Evolutionary conservation across 768 basidiomycete species (phyloP), one percentile per base, ranked within the genome.

Genomic region (Tricholoma bakamatsutake): DNA sequence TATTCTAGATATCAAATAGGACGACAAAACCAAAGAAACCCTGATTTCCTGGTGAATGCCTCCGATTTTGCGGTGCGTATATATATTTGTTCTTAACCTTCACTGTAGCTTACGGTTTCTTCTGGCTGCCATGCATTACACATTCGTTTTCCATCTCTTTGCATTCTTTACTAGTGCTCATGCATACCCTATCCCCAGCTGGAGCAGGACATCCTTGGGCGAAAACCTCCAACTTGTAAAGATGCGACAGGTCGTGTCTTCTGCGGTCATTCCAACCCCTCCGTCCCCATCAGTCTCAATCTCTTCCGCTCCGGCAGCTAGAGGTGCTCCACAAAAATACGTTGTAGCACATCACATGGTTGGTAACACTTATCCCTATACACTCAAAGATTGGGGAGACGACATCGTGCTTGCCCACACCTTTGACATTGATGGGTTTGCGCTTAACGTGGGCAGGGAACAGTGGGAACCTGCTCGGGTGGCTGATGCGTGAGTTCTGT

Each of bases 311-410:
- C 51, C 58, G 17, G 31, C 52, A 31, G 47, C 60, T 17, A 53
- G 52, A 30, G 53, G 46, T 31, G 62, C 64, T 40, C 58, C 61
- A 57, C 30, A 77, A 83, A 48, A 48, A 75, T 75, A 74, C 63
- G 81, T 84, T 17, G 73, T 83, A 1, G 78, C 80, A 7, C 83
- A 85, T 60, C 76, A 79, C 59, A 84, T 85, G 74, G 76, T 87
- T 30, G 87, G 87, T 33, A 88, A 88, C 60, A 76, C 83, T 3
- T 85, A 81, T 67, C 79, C 83, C 2, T 88, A 86, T 66, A 80
- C 67, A 6, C 54, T 71, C 13, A 61, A 73, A 55, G 76, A 79
- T 53, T 80, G 78, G 77, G 56, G 57, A 66, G 67, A 78, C 50
- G 79, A 88, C 62, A 80, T 88, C 21, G 28, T 59, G 3, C 76